Percentiles rank a stretch among this genome's conserved stretches.
phyloP scores from a whole-genome alignment of 1,284 basidiomycete species.

The Heliocybe sulcata region DNA sequence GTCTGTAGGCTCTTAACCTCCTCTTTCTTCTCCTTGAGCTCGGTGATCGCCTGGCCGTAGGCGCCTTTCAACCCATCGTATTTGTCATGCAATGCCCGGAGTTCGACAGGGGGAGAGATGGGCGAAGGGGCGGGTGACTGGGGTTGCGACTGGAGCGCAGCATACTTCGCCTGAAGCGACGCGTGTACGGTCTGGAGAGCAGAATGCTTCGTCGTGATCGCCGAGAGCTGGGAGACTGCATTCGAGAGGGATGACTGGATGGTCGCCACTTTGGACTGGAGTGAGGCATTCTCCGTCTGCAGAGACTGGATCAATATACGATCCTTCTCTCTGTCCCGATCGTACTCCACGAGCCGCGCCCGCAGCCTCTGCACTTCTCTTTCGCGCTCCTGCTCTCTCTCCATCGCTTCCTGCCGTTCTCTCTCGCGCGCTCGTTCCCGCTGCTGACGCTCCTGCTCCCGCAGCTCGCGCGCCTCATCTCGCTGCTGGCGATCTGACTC shows the following conservation, averaged over 20 bases:
- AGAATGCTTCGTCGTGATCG: background rate
- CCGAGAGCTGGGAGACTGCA: background rate
- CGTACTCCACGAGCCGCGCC: background rate
- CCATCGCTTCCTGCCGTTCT: conserved; percentile 4
- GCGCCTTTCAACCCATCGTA: conserved; percentile 14
- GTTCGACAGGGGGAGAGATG: conserved; percentile 8
- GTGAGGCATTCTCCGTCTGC: conserved; percentile 20
- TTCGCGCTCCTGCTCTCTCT: background rate
- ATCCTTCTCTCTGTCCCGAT: conserved; percentile 11
- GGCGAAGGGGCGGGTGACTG: conserved; percentile 3
- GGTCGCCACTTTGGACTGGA: conserved; percentile 16
- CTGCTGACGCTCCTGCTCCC: conserved; percentile 11
- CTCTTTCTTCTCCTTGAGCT: conserved; percentile 18
- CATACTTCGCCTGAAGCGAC: conserved; percentile 6
- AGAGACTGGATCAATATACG: conserved; percentile 17
- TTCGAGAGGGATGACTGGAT: conserved; percentile 11
- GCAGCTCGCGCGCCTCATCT: conserved; percentile 11
- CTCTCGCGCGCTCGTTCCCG: background rate
- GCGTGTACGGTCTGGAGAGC: conserved; percentile 3
- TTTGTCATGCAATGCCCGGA: conserved; percentile 7
- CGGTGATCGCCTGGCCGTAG: conserved; percentile 16
- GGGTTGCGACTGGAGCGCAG: conserved; percentile 9
- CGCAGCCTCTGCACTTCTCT: background rate
- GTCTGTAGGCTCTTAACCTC: conserved; percentile 26
- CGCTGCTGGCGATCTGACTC: conserved; percentile 12